Conservation (phyloP, 2,329 filamentous ascomycete genomes). For the Bisporella sp. region DNA sequence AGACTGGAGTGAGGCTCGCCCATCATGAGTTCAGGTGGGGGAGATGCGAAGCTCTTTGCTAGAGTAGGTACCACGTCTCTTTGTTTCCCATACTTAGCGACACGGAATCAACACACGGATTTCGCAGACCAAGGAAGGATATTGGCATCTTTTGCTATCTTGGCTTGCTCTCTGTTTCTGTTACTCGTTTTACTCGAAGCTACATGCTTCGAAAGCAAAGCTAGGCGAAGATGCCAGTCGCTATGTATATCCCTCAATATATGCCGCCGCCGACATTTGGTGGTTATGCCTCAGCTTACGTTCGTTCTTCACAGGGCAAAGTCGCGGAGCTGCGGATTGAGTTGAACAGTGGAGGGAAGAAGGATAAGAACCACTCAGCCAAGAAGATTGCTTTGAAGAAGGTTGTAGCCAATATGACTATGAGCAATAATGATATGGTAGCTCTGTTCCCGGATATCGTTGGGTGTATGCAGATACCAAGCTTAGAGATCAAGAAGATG, state of each 20-base stretch:
- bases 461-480: constrained; percentile 88
- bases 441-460: constrained; percentile 94
- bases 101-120: too few relatives aligned
- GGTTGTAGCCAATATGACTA: constrained; percentile 99
- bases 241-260: constrained; percentile 27
- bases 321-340: constrained; percentile 94
- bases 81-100: neutral
- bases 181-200: too few relatives aligned
- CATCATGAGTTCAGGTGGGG: constrained; percentile 49
- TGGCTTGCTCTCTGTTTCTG: too few relatives aligned
- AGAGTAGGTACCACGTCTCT: constrained; percentile 58
- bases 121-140: too few relatives aligned
- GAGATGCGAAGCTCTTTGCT: constrained; percentile 99
- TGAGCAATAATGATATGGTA: constrained; percentile 99
- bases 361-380: constrained; percentile 89
- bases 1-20: neutral
- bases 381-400: constrained; percentile 99
- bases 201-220: too few relatives aligned
- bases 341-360: constrained; percentile 89
- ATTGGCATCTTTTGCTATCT: too few relatives aligned
- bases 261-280: constrained; percentile 19
- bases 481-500: constrained; percentile 99
- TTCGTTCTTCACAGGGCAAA: constrained; percentile 72
- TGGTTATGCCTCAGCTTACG: constrained; percentile 23
- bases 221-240: constrained; percentile 1